Conservation (phyloP, 1,284 basidiomycete genomes). For the Coniferiporia weirii region DNA sequence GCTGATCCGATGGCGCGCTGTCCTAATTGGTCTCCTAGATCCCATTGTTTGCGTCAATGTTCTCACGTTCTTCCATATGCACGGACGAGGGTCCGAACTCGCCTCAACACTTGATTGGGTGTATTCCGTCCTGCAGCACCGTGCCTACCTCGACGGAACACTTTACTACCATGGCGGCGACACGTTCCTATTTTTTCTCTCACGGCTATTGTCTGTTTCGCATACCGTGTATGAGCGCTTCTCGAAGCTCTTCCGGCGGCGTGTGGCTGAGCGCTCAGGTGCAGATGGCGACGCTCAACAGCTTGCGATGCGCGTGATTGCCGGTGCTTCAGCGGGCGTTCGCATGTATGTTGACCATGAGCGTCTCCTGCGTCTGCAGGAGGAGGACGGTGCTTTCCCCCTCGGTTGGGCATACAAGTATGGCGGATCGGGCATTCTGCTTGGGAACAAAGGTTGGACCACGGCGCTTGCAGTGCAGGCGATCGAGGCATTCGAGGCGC, state of each 20-base stretch:
- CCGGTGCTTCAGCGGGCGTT: slow-evolving; percentile 14
- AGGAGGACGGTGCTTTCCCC: slow-evolving; percentile 20
- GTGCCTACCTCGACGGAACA: slow-evolving; percentile 21
- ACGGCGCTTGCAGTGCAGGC: slow-evolving; percentile 21
- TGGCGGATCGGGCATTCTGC: slow-evolving; percentile 19
- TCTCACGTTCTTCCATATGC: slow-evolving; percentile 19
- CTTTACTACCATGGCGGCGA: slow-evolving; percentile 20
- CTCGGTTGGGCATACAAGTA: slow-evolving; percentile 20
- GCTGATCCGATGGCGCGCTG: neutral
- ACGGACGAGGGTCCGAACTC: slow-evolving; percentile 19
- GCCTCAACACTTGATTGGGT: slow-evolving; percentile 19
- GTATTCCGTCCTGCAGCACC: slow-evolving; percentile 13
- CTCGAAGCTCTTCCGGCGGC: slow-evolving; percentile 9
- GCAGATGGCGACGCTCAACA: slow-evolving; percentile 15
- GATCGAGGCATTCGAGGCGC: slow-evolving; percentile 15
- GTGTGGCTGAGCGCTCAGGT: slow-evolving; percentile 17
- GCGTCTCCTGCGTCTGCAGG: slow-evolving; percentile 16
- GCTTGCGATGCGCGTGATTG: slow-evolving; percentile 21
- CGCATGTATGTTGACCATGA: slow-evolving; percentile 16
- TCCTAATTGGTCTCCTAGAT: slow-evolving; percentile 8
- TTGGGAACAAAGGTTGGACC: slow-evolving; percentile 20
- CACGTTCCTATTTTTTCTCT: slow-evolving; percentile 21
- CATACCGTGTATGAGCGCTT: slow-evolving; percentile 4
- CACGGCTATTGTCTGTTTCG: slow-evolving; percentile 17
- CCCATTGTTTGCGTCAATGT: slow-evolving; percentile 21